A percentile compares a stretch with the other conserved stretches of the same genome.
Conservation (phyloP, 257 asterid genomes). For the Henckelia pumila region DNA sequence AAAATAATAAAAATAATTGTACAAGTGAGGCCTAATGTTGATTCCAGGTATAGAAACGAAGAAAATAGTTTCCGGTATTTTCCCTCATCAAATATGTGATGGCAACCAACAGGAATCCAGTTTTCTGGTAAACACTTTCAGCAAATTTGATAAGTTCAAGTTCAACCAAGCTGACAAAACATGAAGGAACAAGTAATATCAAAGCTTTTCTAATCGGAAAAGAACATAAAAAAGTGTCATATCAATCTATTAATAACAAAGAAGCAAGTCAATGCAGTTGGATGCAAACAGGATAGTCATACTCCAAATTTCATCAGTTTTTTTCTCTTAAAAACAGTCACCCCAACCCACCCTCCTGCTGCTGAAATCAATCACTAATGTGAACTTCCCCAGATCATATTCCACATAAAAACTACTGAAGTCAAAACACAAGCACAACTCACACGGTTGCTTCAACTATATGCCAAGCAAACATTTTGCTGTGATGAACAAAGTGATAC, state of each 20-base stretch:
- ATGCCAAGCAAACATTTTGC: background rate
- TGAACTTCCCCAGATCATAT: too few relatives aligned
- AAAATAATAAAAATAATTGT: too few relatives aligned
- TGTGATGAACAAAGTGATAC: background rate
- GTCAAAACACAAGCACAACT: too few relatives aligned
- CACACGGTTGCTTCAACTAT: background rate
- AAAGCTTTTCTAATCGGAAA: background rate
- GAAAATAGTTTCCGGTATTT: too few relatives aligned
- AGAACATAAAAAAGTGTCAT: background rate
- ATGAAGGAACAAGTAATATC: background rate
- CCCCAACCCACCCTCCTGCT: too few relatives aligned
- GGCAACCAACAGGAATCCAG: background rate
- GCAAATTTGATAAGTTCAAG: background rate
- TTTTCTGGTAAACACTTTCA: background rate
- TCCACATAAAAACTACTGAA: too few relatives aligned
- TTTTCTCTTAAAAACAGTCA: too few relatives aligned
- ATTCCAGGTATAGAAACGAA: too few relatives aligned
- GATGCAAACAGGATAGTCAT: background rate
- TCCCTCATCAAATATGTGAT: too few relatives aligned
- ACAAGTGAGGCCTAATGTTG: too few relatives aligned
- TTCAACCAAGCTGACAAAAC: background rate
- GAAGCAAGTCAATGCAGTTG: background rate
- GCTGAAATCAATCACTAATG: too few relatives aligned
- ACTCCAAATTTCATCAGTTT: background rate
- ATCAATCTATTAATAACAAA: too few relatives aligned